Conservation (phyloP, 2,329 filamentous ascomycete genomes). For the Botryotinia convoluta region DNA sequence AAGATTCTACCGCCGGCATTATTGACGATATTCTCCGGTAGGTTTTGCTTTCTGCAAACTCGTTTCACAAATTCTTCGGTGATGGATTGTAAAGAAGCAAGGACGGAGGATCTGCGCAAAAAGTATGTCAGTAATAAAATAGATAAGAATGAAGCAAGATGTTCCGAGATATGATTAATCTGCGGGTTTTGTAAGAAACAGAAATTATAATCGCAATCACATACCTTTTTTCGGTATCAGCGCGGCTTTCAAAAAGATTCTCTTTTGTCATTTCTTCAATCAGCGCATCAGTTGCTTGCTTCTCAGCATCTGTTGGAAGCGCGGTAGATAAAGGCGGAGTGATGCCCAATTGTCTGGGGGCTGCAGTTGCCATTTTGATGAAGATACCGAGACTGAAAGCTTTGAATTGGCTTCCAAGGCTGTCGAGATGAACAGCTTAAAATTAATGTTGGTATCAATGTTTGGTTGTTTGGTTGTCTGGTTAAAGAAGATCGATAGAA, state of each 20-base stretch:
- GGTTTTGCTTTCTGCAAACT: slow-evolving; percentile 56
- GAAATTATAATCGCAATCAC: slow-evolving; percentile 21
- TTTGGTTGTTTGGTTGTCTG: not conserved
- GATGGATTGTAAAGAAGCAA: slow-evolving; percentile 74
- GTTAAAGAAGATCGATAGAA: not conserved
- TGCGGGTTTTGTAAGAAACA: not conserved
- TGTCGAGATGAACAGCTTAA: slow-evolving; percentile 2
- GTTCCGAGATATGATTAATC: not conserved
- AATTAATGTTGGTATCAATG: slow-evolving; percentile 13
- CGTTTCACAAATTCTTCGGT: slow-evolving; percentile 83
- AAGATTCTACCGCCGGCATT: slow-evolving; percentile 89
- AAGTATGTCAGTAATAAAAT: slow-evolving; percentile 16
- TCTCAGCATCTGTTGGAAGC: slow-evolving; percentile 74
- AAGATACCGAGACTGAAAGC: slow-evolving; percentile 7
- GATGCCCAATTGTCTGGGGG: slow-evolving; percentile 53
- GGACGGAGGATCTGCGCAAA: slow-evolving; percentile 56
- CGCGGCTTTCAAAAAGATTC: slow-evolving; percentile 84
- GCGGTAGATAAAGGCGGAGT: slow-evolving; percentile 79
- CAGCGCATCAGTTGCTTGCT: slow-evolving; percentile 72
- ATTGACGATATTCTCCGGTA: slow-evolving; percentile 75
- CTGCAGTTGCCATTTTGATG: slow-evolving; percentile 34
- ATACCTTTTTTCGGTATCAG: slow-evolving; percentile 81
- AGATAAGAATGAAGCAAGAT: not conserved
- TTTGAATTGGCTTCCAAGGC: not conserved
- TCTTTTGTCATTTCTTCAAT: slow-evolving; percentile 81